A percentile compares a stretch with the other conserved stretches of the same genome.
phyloP scores from a whole-genome alignment of 2,329 filamentous ascomycete species.

The Aureobasidium sp. region DNA sequence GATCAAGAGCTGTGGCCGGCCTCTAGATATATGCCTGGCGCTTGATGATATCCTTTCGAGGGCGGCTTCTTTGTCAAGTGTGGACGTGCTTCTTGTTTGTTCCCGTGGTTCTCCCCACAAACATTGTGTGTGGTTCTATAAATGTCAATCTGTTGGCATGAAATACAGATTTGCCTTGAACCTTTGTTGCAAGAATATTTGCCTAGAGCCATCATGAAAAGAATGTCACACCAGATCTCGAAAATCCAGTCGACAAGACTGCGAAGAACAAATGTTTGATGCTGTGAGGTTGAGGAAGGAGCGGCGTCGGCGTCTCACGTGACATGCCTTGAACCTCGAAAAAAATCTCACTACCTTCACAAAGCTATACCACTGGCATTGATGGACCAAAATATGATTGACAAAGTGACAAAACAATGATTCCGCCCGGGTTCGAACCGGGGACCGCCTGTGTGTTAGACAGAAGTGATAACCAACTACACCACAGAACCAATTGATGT shows the following conservation, averaged over 20 bases:
- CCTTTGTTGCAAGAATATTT: not conserved
- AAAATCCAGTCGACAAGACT: not conserved
- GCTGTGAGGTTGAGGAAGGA: not conserved
- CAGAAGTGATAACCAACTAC: constrained; percentile 17
- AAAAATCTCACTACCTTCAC: not conserved
- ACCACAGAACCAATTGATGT: constrained; percentile 14
- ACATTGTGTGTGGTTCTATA: not conserved
- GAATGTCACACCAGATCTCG: no score
- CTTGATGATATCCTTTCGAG: not conserved
- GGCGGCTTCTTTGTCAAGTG: not conserved
- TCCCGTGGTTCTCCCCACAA: not conserved
- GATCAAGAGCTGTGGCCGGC: not conserved
- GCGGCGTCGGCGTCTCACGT: not conserved
- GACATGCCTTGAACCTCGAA: not conserved
- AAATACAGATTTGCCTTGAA: not conserved
- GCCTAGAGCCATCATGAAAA: no score
- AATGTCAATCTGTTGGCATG: not conserved
- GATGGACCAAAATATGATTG: not conserved
- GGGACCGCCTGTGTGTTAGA: constrained; percentile 16
- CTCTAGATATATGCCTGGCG: not conserved
- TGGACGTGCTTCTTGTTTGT: not conserved
- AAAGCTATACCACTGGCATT: not conserved
- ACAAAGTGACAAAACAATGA: not conserved
- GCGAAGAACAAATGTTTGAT: not conserved
- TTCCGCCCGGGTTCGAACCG: constrained; percentile 13